Conservation (phyloP, 208 protist genomes). For the Trypanosoma rangeli region DNA sequence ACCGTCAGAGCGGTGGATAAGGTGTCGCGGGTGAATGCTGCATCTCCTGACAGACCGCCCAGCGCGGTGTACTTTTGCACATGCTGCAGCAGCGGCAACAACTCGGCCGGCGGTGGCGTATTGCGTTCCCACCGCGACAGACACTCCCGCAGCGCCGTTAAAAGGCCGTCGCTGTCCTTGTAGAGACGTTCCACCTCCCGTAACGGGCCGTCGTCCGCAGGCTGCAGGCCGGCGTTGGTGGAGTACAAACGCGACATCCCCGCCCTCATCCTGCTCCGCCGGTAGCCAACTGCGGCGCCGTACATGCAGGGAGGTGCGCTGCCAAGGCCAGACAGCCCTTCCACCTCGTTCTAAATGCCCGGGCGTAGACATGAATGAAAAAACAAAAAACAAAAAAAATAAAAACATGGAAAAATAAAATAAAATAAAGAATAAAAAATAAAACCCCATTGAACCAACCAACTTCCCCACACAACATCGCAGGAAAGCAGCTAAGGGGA, state of each 20-base stretch:
- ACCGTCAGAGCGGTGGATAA: slow-evolving; percentile 40
- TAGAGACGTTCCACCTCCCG: slow-evolving; percentile 28
- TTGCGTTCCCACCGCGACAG: slow-evolving; percentile 26
- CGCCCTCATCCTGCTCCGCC: no score
- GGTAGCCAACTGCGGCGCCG: no score
- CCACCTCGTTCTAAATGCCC: background rate
- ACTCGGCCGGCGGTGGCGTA: slow-evolving; percentile 7
- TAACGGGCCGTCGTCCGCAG: slow-evolving; percentile 31
- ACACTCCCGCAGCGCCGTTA: slow-evolving; percentile 24
- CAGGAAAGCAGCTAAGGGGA: background rate
- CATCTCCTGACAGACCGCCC: slow-evolving; percentile 30
- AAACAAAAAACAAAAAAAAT: background rate
- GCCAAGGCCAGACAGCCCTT: background rate
- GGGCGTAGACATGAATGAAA: background rate
- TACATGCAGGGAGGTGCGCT: no score
- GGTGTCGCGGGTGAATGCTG: slow-evolving; percentile 28
- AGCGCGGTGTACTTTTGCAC: slow-evolving; percentile 37
- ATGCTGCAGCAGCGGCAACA: slow-evolving; percentile 28
- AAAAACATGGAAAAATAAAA: slow-evolving; percentile 6
- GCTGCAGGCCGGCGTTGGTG: slow-evolving; percentile 4
- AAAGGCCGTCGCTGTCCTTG: slow-evolving; percentile 23
- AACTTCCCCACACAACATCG: background rate
- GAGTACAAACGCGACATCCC: background rate
- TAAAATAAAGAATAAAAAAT: background rate
- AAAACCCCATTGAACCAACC: background rate